Evolutionary conservation across 768 basidiomycete genomes (phyloP), one percentile per base, ranked within the genome.

Genomic region (Dacryopinax spathularia): DNA sequence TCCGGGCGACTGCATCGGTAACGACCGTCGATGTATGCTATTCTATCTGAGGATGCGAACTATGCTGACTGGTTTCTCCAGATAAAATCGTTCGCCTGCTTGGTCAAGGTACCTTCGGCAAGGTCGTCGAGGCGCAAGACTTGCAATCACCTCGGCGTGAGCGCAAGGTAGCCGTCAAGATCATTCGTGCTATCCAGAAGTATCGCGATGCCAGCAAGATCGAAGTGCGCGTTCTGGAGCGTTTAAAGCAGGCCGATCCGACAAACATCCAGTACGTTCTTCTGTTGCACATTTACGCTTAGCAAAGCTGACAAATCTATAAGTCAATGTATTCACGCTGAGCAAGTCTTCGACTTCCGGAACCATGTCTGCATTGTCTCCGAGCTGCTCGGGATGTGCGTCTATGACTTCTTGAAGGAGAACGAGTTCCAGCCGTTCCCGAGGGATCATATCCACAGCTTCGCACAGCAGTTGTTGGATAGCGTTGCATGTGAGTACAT

Each of bases 181-280:
- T 99, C 65, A 99, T 99, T 69, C 86, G 96, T 60, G 92, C 93
- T 60, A 95, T 99, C 60, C 95, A 91, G 60, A 99, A 98, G 77
- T 99, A 98, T 72, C 89, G 96, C 48, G 96, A 99, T 75, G 96
- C 96, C 13, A 93, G 91, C 74, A 95, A 91, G 78, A 98, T 98
- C 65, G 96, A 99, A 76, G 87, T 98, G 69, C 84, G 93, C 61
- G 96, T 99, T 20, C 81, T 99, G 48, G 85, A 93, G 74, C 87
- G 87, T 71, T 84, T 98, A 68, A 90, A 88, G 72, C 85, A 89
- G 74, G 81, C 86, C 62, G 95, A 99, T 77, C 89, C 91, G 15
- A 74, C 77, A 69, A 97, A 97, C 75, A 77, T 81, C 70, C 86
- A 95, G 95, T 96, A 72, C 67, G 93, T 82, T 34, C 65, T 29